These are phyloP conservation scores for Clarireedia homoeocarpa DNA, from an alignment of 2,329 filamentous ascomycete genomes.

Conservation along the genomic window DNA sequence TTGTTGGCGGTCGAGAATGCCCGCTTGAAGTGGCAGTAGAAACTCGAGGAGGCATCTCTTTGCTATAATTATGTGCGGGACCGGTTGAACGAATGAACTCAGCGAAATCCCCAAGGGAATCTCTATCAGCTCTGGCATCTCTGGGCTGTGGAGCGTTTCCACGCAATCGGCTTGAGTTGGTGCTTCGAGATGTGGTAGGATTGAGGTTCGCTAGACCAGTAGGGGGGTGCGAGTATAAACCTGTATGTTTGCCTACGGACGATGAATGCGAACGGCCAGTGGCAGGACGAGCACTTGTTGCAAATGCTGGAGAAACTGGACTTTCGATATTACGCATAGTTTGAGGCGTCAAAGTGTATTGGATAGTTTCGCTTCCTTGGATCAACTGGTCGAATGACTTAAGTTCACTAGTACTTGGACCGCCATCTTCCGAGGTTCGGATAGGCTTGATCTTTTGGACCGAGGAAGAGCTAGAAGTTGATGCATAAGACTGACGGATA, in stretches of 20 bases:
- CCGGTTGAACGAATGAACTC: slow-evolving; percentile 66
- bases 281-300: slow-evolving; percentile 13
- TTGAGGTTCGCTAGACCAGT: slow-evolving; percentile 2
- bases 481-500: slow-evolving; percentile 32
- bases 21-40: slow-evolving; percentile 8
- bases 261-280: slow-evolving; percentile 24
- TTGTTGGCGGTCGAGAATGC: not conserved
- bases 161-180: slow-evolving; percentile 17
- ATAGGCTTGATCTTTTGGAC: slow-evolving; percentile 42
- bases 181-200: not conserved
- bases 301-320: slow-evolving; percentile 30
- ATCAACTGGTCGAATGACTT: slow-evolving; percentile 73
- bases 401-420: slow-evolving; percentile 47
- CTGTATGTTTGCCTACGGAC: slow-evolving; percentile 20
- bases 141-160: slow-evolving; percentile 41
- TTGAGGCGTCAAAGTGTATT: slow-evolving; percentile 73
- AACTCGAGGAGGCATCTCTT: slow-evolving; percentile 19
- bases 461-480: slow-evolving; percentile 44
- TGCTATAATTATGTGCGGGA: slow-evolving; percentile 40
- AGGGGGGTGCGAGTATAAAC: slow-evolving; percentile 18
- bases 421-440: slow-evolving; percentile 51
- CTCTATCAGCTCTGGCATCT: slow-evolving; percentile 62
- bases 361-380: slow-evolving; percentile 73
- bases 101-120: slow-evolving; percentile 75
- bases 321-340: slow-evolving; percentile 72